Base-by-base conservation (phyloP, 2,329 filamentous ascomycete species). In the Metarhizium anisopliae region DNA sequence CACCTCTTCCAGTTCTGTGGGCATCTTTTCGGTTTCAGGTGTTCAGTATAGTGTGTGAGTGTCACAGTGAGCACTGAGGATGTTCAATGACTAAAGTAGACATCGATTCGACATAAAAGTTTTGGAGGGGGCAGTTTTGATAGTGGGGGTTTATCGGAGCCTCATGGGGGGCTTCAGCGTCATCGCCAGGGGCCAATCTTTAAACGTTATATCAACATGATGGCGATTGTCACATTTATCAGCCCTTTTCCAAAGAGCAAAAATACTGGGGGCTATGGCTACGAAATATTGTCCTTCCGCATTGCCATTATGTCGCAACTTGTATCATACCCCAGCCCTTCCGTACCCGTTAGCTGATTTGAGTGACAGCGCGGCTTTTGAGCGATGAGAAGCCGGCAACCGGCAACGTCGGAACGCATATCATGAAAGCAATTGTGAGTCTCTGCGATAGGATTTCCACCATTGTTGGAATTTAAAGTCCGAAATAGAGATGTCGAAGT, bases 1-100 rank as follows among this genome's bases (percentile, higher is more conserved):
- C 75, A 89, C 87, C 74, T 91, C 87, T 74, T 90, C 86, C 49
- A 91, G 70, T 75, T 91, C 86, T 47, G 85, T 85, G 54, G 86
- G 81, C 88, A 92, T 91, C 36, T 61, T 79, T 59, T 49, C 6
- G 16, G 20, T 20, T 57, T 47, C 51, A 14, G 20, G 52, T 56
- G 43, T n/a, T 62, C 43, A 51, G 25, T 13, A 20, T 20, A 2
- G 6, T 18, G 14, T 20, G n/a, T 45, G 42, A 45, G n/a, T 18
- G 40, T 43, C 6, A 38, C 29, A 38, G 16, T 51, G 49, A 35
- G 16, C 25, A 25, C 25, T 25, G 25, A 25, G 11, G 49, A 16
- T 49, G 49, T 16, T 53, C 55, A 29, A 42, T 56, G 45, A 36
- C 18, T 20, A n/a, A n/a, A n/a, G n/a, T n/a, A 40, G 51, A 49